A percentile compares a stretch with the other conserved stretches of the same genome.
Conservation (phyloP, 192 early-diverging fungal species). For the Pecoramyces ruminantium region DNA sequence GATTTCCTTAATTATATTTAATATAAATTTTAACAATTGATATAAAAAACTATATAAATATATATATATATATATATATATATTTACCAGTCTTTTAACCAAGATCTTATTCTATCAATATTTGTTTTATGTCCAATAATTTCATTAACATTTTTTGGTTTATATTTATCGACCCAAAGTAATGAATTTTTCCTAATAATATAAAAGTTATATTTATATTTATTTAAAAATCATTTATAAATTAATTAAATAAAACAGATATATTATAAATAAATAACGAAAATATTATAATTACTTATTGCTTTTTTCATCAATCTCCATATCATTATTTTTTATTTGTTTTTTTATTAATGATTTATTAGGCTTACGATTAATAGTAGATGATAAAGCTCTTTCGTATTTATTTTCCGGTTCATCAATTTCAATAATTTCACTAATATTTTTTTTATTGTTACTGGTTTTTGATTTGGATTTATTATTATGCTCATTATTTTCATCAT, state of each 20-base stretch:
- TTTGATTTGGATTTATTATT: no score
- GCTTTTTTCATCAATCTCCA: neutral
- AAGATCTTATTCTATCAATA: constrained; percentile 47
- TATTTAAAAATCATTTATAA: no score
- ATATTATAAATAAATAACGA: no score
- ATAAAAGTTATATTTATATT: neutral
- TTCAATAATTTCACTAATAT: constrained; percentile 14
- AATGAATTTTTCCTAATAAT: neutral
- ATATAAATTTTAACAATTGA: no score
- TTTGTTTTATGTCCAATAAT: constrained; percentile 71
- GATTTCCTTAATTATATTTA: neutral
- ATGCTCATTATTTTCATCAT: neutral
- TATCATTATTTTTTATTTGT: constrained; percentile 13
- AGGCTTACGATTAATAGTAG: no score
- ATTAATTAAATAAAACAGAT: no score
- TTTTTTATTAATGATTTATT: constrained; percentile 5
- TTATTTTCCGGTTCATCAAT: constrained; percentile 7
- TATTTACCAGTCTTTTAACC: constrained; percentile 58
- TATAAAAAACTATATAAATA: no score
- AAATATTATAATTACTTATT: no score
- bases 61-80: neutral
- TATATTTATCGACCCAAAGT: constrained; percentile 93
- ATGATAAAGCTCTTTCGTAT: constrained; percentile 1
- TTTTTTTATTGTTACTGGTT: no score
- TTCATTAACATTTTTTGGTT: constrained; percentile 57